Conservation (phyloP, 805 yeast species). For the Ogataea angusta region DNA sequence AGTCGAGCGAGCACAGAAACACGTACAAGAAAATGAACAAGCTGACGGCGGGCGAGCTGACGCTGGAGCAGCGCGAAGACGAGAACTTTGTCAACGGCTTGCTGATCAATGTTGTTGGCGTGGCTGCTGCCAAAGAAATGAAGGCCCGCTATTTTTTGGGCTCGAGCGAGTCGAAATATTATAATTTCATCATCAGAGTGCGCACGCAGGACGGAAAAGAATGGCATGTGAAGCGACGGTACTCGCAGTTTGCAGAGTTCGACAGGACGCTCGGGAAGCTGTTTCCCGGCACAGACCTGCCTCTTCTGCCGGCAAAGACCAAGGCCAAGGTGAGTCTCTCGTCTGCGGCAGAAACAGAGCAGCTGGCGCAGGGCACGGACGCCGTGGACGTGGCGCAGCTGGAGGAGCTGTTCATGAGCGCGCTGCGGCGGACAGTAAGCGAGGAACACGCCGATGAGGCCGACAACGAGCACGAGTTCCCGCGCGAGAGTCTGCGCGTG, state of each 20-base stretch:
- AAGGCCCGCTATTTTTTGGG: constrained; percentile 24
- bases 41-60: constrained; percentile 23
- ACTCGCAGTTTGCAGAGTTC: constrained; percentile 62
- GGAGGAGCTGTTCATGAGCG: constrained; percentile 21
- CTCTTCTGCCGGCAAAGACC: constrained; percentile 32
- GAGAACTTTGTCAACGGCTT: constrained; percentile 51
- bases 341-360: constrained; percentile 12
- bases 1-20: constrained; percentile 35
- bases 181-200: constrained; percentile 49
- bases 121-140: constrained; percentile 35
- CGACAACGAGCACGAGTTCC: constrained; percentile 33
- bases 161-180: constrained; percentile 25
- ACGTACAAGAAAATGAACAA: constrained; percentile 40
- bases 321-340: constrained; percentile 23
- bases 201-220: constrained; percentile 33
- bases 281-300: constrained; percentile 68
- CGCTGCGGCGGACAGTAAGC: constrained; percentile 13
- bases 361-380: constrained; percentile 6
- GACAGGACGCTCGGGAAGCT: constrained; percentile 47
- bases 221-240: constrained; percentile 57
- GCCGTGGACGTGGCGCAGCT: constrained; percentile 17
- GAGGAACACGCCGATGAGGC: constrained; percentile 8
- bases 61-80: constrained; percentile 36
- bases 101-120: constrained; percentile 68
- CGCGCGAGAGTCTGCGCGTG: constrained; percentile 74